These are phyloP conservation scores for Leccinellum albellum DNA, from an alignment of 768 basidiomycete species.

Conservation along the genomic window DNA sequence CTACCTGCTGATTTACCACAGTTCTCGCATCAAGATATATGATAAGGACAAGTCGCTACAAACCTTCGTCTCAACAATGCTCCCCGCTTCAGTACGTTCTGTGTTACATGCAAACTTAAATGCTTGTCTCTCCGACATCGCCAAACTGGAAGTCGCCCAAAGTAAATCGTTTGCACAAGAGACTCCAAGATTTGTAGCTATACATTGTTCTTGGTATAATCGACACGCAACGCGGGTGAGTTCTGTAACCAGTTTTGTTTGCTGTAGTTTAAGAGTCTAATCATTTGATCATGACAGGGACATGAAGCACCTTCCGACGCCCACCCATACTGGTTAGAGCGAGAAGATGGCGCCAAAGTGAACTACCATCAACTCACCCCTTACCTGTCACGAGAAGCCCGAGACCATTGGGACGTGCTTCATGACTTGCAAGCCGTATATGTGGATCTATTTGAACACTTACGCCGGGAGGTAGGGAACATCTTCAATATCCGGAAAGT, in stretches of 20 bases:
- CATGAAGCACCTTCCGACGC: background rate
- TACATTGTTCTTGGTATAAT: background rate
- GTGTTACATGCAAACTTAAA: background rate
- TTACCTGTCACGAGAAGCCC: background rate
- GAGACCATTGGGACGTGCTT: background rate
- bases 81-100: background rate
- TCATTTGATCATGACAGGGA: background rate
- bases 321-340: background rate
- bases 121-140: background rate
- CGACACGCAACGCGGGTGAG: background rate
- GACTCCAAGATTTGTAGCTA: background rate
- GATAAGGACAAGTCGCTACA: background rate
- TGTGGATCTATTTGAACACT: background rate
- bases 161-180: background rate
- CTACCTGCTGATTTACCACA: background rate
- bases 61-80: background rate
- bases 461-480: background rate
- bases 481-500: background rate
- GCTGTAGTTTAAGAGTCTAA: background rate
- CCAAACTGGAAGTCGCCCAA: background rate
- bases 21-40: background rate
- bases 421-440: background rate
- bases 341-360: background rate
- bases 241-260: background rate
- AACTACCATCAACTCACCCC: background rate